These are phyloP conservation scores for Gonium pectorale DNA, from an alignment of 139 green algal species.

Conservation along the genomic window DNA sequence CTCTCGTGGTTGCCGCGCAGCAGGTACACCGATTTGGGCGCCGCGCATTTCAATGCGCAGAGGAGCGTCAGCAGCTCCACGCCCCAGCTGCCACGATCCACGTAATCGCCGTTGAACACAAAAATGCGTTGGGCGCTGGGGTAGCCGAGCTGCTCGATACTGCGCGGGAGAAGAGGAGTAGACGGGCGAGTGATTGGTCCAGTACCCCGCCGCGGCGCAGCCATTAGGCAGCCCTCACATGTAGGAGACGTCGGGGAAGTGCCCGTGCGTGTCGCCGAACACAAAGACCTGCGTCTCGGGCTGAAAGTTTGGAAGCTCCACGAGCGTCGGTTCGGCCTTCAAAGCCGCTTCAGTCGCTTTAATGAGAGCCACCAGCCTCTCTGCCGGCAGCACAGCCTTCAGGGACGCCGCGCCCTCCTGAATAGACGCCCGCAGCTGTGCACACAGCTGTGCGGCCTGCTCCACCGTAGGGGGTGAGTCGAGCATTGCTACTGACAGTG, in stretches of 20 bases:
- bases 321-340: conserved; percentile 49
- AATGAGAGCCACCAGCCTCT: background rate
- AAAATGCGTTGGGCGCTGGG: conserved; percentile 54
- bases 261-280: conserved; percentile 93
- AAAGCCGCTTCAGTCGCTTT: background rate
- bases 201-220: background rate
- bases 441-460: conserved; percentile 2
- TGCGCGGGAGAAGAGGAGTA: conserved; percentile 20
- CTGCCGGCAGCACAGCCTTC: background rate
- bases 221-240: conserved; percentile 1
- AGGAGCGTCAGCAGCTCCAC: conserved; percentile 90
- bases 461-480: no score
- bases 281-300: conserved; percentile 64
- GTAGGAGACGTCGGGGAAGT: conserved; percentile 85
- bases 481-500: no score
- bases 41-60: conserved; percentile 82
- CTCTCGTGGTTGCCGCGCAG: conserved; percentile 95
- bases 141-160: conserved; percentile 41
- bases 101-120: conserved; percentile 73
- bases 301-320: conserved; percentile 45
- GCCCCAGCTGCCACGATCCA: conserved; percentile 94
- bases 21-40: conserved; percentile 87
- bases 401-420: background rate
- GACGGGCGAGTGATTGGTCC: background rate
- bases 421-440: background rate